Base-by-base conservation (phyloP, 1,284 basidiomycete genomes). In the Cystobasidiaceae sp. region DNA sequence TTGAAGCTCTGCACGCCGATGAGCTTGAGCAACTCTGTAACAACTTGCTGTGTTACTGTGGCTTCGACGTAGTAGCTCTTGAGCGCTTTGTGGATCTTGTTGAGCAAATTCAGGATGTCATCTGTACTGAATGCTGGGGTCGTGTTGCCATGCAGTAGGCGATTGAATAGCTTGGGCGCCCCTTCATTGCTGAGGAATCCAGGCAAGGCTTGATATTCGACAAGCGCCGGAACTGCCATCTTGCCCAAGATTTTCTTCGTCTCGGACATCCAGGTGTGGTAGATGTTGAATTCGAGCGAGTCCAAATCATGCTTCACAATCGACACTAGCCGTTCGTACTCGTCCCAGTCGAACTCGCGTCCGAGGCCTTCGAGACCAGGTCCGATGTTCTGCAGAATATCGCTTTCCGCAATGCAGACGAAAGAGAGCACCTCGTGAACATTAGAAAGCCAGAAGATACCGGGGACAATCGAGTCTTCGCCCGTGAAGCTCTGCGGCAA, bases 401-500 rank as follows among this genome's bases (percentile, higher is more conserved):
- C 96, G 75, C 89, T 90, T 79, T 99, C 96, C 25, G 96, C 96
- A 44, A 97, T 89, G 75, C 91, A 97, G 72, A 98, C 94, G 79
- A 98, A 99, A 8, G 96, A 98, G 27, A 98, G 82, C 83, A 98
- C 92, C 77, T 99, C 96, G 77, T 99, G 96, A n/a, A 99, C 93
- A 74, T 99, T 99, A 33, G 94, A 97, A 17, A 98, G 82, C 96
- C 96, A 99, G 81, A 93, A 99, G 71, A 98, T 90, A 45, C 96
- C 96, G 0, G 96, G 96, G 44, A 94, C 81, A 69, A 99, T 92
- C 15, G 92, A 88, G 61, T 98, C 96, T 76, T 99, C 96, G 68
- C 91, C 88, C 41, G 84, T 84, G 81, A 93, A 97, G 69, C 76
- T 77, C 79, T 79, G 69, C 33, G 17, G 25, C 23, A 19, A 30